A percentile compares a stretch with the other conserved stretches of the same genome.
phyloP scores from a whole-genome alignment of 345 rosid species.

The Corchorus capsularis region DNA sequence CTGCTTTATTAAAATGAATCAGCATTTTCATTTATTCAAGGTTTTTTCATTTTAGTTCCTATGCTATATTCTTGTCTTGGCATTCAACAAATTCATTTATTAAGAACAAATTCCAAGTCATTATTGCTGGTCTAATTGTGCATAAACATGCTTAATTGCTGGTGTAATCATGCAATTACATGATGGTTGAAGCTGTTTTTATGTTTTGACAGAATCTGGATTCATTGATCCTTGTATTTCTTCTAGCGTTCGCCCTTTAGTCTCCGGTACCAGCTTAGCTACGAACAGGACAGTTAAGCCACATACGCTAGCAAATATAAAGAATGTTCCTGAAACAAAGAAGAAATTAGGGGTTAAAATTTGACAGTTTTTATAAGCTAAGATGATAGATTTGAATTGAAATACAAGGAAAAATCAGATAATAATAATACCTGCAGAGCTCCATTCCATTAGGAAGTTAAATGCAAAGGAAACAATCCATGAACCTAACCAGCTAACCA shows the following conservation, averaged over 20 bases:
- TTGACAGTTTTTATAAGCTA: background rate
- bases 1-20: too few species aligned
- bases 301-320: constrained; percentile 57
- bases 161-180: too few species aligned
- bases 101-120: too few species aligned
- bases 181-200: background rate
- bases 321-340: constrained; percentile 56
- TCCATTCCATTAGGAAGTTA: constrained; percentile 61
- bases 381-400: background rate
- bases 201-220: constrained; percentile 27
- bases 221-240: constrained; percentile 72
- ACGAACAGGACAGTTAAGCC: constrained; percentile 65
- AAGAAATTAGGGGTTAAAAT: background rate
- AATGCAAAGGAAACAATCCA: constrained; percentile 74
- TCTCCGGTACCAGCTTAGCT: constrained; percentile 75
- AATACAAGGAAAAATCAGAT: background rate
- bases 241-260: constrained; percentile 75
- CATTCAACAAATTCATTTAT: too few species aligned
- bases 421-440: constrained; percentile 39
- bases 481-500: constrained; percentile 79
- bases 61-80: too few species aligned
- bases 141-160: too few species aligned
- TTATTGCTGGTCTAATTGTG: too few species aligned
- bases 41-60: too few species aligned
- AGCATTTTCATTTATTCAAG: too few species aligned